Base-by-base conservation (phyloP, 2,329 filamentous ascomycete genomes). In the Aspergillus aculeatus region DNA sequence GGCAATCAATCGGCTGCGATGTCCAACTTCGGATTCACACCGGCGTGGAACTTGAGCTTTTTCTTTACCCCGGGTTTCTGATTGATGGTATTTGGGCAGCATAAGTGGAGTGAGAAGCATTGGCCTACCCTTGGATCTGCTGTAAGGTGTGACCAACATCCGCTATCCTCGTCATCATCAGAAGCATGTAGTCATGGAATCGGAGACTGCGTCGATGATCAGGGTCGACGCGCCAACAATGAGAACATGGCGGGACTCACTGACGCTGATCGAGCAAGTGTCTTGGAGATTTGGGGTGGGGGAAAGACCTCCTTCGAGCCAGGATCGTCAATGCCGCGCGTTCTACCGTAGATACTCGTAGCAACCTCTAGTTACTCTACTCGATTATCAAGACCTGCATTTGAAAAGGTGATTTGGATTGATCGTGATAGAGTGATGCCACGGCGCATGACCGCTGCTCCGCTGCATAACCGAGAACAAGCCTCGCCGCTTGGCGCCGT, bases 261-360 rank as follows among this genome's bases (percentile, higher is more conserved):
- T n/a, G 29, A 9, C 19, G 24, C 12, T 50, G 23, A 38, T 56
- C 21, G 5, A 56, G 59, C 58, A 62, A 57, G 47, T 57, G 41
- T 47, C 26, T 44, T 44, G 14, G 57, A 29, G 61, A 56, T 57
- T 54, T 56, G 63, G 26, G 47, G 23, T 29, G 58, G 53, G 53
- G 52, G 58, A 51, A 54, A 53, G 57, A 57, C 47, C 54, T 58
- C 19, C 12, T 58, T 35, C 54, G 62, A 58, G 49, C 52, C 60
- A 64, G 24, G 65, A 66, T 67, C 64, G 60, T 52, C 63, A 57
- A 57, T 58, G 62, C 62, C 59, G 62, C 63, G 61, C 60, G 64
- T 66, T 29, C 64, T 63, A 60, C 56, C 35, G 44, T 41, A 44
- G 16, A 19, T 10, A 14, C 6, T 5, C 14, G 32, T 16, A 35